These are phyloP conservation scores for Turritis glabra DNA, from an alignment of 345 rosid species.

Conservation along the genomic window DNA sequence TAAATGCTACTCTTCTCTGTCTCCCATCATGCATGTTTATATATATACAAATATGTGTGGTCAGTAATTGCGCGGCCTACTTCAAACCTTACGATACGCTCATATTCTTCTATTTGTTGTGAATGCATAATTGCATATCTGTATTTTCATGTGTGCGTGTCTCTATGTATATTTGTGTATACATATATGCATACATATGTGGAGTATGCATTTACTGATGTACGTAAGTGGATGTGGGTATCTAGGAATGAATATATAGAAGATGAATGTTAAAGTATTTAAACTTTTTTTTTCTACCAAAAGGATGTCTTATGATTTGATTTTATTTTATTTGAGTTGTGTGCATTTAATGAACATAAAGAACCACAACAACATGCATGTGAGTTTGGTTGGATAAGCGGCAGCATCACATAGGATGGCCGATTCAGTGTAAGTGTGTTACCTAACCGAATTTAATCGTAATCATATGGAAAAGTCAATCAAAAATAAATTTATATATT, in stretches of 20 bases:
- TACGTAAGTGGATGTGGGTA: background rate
- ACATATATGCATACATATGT: background rate
- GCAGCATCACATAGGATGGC: conserved; percentile 35
- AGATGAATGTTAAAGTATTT: conserved; percentile 12
- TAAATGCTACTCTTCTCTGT: conserved; percentile 34
- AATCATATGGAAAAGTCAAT: background rate
- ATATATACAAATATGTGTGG: conserved; percentile 32
- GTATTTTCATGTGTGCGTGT: background rate
- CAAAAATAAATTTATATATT: background rate
- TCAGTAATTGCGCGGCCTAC: conserved; percentile 26
- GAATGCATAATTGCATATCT: background rate
- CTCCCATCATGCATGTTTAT: conserved; percentile 31
- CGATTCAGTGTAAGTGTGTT: conserved; percentile 12
- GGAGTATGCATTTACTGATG: conserved; percentile 10
- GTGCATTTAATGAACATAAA: conserved; percentile 18
- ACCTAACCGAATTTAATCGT: conserved; percentile 22
- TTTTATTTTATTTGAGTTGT: background rate
- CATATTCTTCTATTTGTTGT: background rate
- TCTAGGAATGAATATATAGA: background rate
- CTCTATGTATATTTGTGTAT: background rate
- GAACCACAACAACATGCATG: conserved; percentile 32
- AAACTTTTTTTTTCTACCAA: background rate
- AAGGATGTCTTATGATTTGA: conserved; percentile 20
- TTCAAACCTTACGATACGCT: conserved; percentile 15
- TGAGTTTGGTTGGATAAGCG: conserved; percentile 27